Evolutionary conservation across 352 stramenopile genomes (phyloP), one percentile per base, ranked within the genome.

Genomic region (Blastocystis sp.): DNA sequence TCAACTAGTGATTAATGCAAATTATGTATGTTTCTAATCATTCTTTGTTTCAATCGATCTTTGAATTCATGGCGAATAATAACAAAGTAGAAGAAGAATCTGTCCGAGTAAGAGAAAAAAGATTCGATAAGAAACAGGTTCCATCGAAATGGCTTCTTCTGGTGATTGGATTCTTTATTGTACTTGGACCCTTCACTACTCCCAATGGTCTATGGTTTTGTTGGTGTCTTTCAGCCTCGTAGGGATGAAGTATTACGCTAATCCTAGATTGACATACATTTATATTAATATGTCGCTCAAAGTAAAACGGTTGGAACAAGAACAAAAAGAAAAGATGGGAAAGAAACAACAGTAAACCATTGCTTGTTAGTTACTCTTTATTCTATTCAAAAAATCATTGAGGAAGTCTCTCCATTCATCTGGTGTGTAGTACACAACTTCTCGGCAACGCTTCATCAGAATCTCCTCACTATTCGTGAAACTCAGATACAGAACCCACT

Each of bases 291-390:
- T 83, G n/a, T 66, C 46, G 16, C 42, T 65, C 51, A 63, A 66
- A 16, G 63, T 52, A 3, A 46, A 59, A 37, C 19, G 29, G 5
- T 65, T 52, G 71, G 71, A 83, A 54, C 63, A 32, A 32, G 71
- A 83, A 39, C 49, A 83, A 32, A 58, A 19, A 19, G 66, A 57
- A 5, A 78, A 78, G 66, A 66, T 51, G 16, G 66, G 66, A 35
- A 83, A 83, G 51, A 83, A 83, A 67, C 71, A 83, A 63, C 63
- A 83, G 51, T 83, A 65, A 83, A 46, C 16, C 49, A 21, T 16
- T 35, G 24, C 2, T 27, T 74, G 35, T 27, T 27, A 74, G 21
- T n/a, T 83, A 29, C 65, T 83, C 52, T 9, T 65, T 83, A 49
- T 65, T 42, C 49, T 65, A 66, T 57, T 49, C 21, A 52, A 3